These are phyloP conservation scores for Blechomonas ayalai DNA, from an alignment of 208 protist species.

Conservation along the genomic window DNA sequence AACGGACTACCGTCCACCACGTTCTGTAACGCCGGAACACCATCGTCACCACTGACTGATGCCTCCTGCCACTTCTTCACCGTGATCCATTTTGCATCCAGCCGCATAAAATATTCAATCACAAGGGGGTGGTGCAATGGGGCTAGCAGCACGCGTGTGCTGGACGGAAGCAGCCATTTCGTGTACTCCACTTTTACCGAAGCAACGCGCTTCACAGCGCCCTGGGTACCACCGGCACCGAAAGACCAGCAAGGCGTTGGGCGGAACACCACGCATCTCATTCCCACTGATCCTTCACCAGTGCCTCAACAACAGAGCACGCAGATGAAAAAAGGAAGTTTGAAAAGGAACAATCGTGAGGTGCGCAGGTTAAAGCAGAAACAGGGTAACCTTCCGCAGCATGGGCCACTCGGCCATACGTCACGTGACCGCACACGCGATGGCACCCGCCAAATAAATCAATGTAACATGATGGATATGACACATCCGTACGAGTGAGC, in stretches of 20 bases:
- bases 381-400: too few species aligned
- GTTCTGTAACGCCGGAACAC: slow-evolving; percentile 17
- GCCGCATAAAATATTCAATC: slow-evolving; percentile 73
- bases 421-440: too few species aligned
- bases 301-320: background rate
- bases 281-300: slow-evolving; percentile 7
- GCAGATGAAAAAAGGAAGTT: slow-evolving; percentile 1
- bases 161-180: slow-evolving; percentile 48
- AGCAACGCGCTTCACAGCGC: slow-evolving; percentile 61
- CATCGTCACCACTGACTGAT: slow-evolving; percentile 7
- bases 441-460: too few species aligned
- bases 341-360: too few species aligned
- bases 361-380: too few species aligned
- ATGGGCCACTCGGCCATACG: too few species aligned
- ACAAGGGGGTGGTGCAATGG: slow-evolving; percentile 74
- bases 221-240: slow-evolving; percentile 73
- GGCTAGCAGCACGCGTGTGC: slow-evolving; percentile 34
- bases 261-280: slow-evolving; percentile 7
- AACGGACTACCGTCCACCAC: slow-evolving; percentile 42
- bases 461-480: too few species aligned
- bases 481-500: too few species aligned
- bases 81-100: slow-evolving; percentile 40
- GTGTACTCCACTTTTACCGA: slow-evolving; percentile 37
- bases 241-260: slow-evolving; percentile 19
- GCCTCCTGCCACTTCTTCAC: slow-evolving; percentile 47